Conservation (phyloP, 163 green algal genomes). For the Picocystis sp. region DNA sequence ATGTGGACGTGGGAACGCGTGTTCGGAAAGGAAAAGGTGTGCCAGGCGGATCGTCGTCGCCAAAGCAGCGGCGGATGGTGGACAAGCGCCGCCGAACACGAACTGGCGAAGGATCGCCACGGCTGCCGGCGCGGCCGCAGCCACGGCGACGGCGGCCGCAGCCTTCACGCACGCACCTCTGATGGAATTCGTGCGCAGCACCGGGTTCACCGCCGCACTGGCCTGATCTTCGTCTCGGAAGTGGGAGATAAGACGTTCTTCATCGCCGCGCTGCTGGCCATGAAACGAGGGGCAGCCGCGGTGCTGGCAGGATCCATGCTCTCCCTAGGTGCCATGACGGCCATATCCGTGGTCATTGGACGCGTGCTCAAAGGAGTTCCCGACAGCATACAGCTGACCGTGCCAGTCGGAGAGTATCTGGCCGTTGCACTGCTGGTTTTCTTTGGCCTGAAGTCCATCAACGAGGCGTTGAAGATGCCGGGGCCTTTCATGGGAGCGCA, state of each 20-base stretch:
- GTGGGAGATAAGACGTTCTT: slow-evolving; percentile 90
- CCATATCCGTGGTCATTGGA: slow-evolving; percentile 77
- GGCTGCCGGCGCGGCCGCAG: too few species aligned
- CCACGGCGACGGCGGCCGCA: too few species aligned
- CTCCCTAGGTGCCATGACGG: slow-evolving; percentile 49
- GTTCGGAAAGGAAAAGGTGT: too few species aligned
- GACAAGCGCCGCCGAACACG: too few species aligned
- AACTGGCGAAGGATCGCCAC: too few species aligned
- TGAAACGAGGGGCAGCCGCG: slow-evolving; percentile 15
- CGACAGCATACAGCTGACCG: slow-evolving; percentile 29
- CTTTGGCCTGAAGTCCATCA: slow-evolving; percentile 49
- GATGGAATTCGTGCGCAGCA: slow-evolving; percentile 24
- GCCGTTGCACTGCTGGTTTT: slow-evolving; percentile 62
- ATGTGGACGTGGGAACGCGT: too few species aligned
- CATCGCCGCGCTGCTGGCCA: slow-evolving; percentile 61
- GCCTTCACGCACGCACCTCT: too few species aligned
- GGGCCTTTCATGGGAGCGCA: slow-evolving; percentile 8
- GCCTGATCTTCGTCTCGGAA: slow-evolving; percentile 77
- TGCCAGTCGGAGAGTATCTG: slow-evolving; percentile 58
- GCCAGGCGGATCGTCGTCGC: too few species aligned
- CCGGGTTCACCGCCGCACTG: slow-evolving; percentile 57
- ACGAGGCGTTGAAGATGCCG: slow-evolving; percentile 15
- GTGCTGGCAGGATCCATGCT: slow-evolving; percentile 4
- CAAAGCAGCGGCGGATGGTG: too few species aligned
- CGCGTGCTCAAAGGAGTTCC: slow-evolving; percentile 56